phyloP scores from a whole-genome alignment of 441 rosid species.

The Pelargonium cotyledonis region DNA sequence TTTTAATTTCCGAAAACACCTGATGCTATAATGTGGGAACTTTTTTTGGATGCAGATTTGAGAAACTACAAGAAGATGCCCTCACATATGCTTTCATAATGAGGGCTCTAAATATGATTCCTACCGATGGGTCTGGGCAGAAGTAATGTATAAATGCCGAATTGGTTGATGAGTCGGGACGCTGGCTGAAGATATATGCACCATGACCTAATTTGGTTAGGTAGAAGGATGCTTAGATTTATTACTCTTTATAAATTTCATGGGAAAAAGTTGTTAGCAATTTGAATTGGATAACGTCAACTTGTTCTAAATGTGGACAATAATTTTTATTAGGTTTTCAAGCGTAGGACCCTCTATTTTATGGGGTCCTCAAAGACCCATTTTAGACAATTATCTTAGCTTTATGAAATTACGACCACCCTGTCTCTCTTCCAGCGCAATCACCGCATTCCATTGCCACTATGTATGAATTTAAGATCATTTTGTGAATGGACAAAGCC shows the following conservation, averaged over 20 bases:
- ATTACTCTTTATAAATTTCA: neutral
- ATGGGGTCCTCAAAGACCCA: neutral
- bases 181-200: neutral
- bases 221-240: neutral
- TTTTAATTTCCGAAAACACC: slow-evolving; percentile 2
- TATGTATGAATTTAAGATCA: too few species aligned
- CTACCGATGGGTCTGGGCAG: slow-evolving; percentile 23
- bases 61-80: slow-evolving; percentile 84
- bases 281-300: neutral
- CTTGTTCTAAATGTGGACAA: neutral
- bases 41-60: slow-evolving; percentile 52
- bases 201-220: neutral
- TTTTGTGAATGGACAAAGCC: too few species aligned
- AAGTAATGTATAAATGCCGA: slow-evolving; percentile 7
- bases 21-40: neutral
- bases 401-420: neutral
- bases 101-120: slow-evolving; percentile 69
- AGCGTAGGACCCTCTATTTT: slow-evolving; percentile 4
- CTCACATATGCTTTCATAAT: slow-evolving; percentile 54
- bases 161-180: neutral
- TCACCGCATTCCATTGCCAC: too few species aligned
- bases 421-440: too few species aligned
- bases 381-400: neutral
- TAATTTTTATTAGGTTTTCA: neutral
- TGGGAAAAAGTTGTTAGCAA: neutral